Evolutionary conservation across 805 yeast genomes (phyloP).

Genomic region (Wickerhamiella allomyrinae): DNA sequence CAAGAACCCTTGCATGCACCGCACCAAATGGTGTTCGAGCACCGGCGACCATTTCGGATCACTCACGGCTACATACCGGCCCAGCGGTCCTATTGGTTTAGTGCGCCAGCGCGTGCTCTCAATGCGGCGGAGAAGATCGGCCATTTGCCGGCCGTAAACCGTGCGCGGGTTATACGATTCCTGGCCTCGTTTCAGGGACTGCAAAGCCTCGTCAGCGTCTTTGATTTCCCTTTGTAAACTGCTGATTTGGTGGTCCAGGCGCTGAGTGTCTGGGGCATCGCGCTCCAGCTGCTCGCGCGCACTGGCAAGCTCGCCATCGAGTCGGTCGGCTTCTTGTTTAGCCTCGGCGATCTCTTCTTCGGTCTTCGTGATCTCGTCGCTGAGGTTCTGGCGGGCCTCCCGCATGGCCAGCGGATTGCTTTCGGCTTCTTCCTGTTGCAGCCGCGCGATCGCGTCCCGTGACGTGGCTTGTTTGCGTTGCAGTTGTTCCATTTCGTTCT

Average conservation of each 20-base stretch:
- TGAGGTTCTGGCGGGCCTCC: conserved; percentile 3
- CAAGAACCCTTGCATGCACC: conserved; percentile 45
- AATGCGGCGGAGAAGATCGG: neutral
- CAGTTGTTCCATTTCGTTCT: too few species aligned
- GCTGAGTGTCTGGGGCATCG: conserved; percentile 12
- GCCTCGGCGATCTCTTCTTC: neutral
- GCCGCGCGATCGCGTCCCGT: neutral
- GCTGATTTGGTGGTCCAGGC: neutral
- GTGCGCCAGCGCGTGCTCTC: neutral
- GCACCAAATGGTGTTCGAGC: conserved; percentile 41
- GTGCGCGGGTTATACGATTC: neutral
- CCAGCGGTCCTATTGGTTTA: conserved; percentile 71
- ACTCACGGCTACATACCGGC: conserved; percentile 43
- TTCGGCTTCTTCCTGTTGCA: neutral
- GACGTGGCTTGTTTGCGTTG: too few species aligned
- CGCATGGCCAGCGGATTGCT: neutral
- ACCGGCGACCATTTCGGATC: conserved; percentile 43
- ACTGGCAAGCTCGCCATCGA: conserved; percentile 6
- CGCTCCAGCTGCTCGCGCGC: neutral
- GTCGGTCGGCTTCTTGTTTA: conserved; percentile 11
- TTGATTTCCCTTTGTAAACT: neutral
- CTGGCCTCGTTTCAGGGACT: conserved; percentile 4
- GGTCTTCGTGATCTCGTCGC: conserved; percentile 5
- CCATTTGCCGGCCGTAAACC: neutral
- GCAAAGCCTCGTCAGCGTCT: conserved; percentile 17